Conservation (phyloP, 2,329 filamentous ascomycete genomes). For the Claviceps sp. region DNA sequence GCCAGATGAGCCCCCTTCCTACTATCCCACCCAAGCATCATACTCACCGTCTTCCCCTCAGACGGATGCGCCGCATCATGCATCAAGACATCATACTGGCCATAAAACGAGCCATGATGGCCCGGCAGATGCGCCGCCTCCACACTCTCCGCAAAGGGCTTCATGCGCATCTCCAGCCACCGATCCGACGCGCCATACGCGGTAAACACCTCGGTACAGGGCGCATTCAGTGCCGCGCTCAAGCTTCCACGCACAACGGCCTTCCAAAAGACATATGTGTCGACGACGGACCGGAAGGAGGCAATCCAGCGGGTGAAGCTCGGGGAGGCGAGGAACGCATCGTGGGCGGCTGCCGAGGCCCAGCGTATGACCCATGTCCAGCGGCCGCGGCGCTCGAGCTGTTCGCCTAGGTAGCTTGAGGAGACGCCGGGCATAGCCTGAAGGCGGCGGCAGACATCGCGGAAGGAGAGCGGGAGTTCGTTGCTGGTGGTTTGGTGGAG, state of each 20-base stretch:
- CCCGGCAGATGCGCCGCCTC: slow-evolving; percentile 15
- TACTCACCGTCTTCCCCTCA: slow-evolving; percentile 17
- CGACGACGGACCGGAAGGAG: slow-evolving; percentile 20
- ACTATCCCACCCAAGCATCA: slow-evolving; percentile 27
- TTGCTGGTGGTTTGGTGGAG: slow-evolving; percentile 12
- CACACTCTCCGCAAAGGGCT: slow-evolving; percentile 14
- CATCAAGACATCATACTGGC: slow-evolving; percentile 19
- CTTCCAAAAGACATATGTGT: slow-evolving; percentile 12
- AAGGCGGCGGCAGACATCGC: slow-evolving; percentile 15
- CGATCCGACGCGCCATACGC: slow-evolving; percentile 19
- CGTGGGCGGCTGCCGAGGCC: slow-evolving; percentile 19
- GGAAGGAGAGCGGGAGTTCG: slow-evolving; percentile 7
- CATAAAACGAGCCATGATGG: slow-evolving; percentile 19
- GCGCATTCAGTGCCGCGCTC: slow-evolving; percentile 19
- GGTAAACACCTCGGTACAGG: slow-evolving; percentile 25
- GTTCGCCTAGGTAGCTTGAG: slow-evolving; percentile 21
- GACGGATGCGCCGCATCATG: slow-evolving; percentile 15
- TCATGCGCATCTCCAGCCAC: slow-evolving; percentile 19
- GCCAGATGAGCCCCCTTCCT: slow-evolving; percentile 24
- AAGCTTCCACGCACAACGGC: slow-evolving; percentile 11
- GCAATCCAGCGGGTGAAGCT: slow-evolving; percentile 27
- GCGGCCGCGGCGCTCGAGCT: slow-evolving; percentile 19
- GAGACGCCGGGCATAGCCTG: slow-evolving; percentile 19
- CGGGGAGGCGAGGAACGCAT: slow-evolving; percentile 27
- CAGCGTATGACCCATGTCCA: slow-evolving; percentile 22